Conservation (phyloP, 176 grass and related monocot species). For the Metroxylon sagu region DNA sequence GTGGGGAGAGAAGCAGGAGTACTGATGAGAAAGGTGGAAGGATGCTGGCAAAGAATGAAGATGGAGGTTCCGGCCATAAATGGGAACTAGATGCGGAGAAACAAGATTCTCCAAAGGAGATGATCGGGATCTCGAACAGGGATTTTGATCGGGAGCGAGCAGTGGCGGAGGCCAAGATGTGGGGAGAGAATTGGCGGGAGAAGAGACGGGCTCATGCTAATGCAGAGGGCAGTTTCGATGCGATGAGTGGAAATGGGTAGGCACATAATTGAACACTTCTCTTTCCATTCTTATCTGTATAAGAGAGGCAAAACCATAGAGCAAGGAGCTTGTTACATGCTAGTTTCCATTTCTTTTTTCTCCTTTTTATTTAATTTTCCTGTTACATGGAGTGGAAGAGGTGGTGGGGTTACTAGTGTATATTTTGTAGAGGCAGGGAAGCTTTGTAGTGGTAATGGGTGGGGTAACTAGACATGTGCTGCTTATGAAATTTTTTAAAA, state of each 20-base stretch:
- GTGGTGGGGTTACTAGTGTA: no score
- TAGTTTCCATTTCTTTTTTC: no score
- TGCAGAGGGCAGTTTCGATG: constrained; percentile 32
- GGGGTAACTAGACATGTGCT: no score
- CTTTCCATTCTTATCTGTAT: no score
- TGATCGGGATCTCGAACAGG: constrained; percentile 39
- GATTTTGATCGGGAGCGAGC: constrained; percentile 58
- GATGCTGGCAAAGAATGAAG: constrained; percentile 21
- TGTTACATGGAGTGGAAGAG: no score
- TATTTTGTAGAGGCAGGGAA: no score
- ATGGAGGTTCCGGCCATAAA: constrained; percentile 31
- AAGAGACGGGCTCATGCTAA: constrained; percentile 47
- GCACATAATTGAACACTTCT: no score
- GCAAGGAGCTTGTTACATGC: no score
- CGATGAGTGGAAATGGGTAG: constrained; percentile 34
- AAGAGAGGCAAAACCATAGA: no score
- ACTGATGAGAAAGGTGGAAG: constrained; percentile 20
- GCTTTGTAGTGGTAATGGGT: no score
- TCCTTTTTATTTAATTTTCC: no score
- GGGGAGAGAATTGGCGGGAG: constrained; percentile 89
- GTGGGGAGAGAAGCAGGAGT: constrained; percentile 25
- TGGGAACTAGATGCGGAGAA: constrained; percentile 12
- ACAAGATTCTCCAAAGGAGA: constrained; percentile 42
- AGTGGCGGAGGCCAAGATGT: constrained; percentile 72
- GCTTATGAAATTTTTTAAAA: no score